A percentile compares a stretch with the other conserved stretches of the same genome.
These are phyloP conservation scores for Zopfochytrium polystomum DNA, from an alignment of 371 early-diverging fungal species.

Conservation along the genomic window DNA sequence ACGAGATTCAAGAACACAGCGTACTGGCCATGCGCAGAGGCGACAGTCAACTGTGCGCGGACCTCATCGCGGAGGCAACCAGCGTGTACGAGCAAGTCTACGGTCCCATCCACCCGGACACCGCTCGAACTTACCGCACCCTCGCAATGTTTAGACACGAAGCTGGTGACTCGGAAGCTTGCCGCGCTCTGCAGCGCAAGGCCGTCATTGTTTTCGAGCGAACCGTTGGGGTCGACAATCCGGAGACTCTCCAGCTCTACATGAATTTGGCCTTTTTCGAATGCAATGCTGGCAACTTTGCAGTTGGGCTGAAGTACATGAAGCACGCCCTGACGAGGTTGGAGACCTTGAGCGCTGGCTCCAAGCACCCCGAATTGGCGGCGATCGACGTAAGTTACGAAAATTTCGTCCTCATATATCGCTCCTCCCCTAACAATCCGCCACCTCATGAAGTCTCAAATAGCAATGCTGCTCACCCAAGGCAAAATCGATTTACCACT, in stretches of 20 bases:
- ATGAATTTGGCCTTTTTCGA: slow-evolving; percentile 83
- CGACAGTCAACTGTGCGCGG: slow-evolving; percentile 55
- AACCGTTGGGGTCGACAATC: slow-evolving; percentile 79
- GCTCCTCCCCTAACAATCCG: slow-evolving; percentile 1
- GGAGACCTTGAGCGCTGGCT: slow-evolving; percentile 69
- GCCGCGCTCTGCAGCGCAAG: slow-evolving; percentile 77
- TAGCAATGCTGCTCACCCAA: slow-evolving; percentile 78
- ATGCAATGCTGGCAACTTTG: slow-evolving; percentile 70
- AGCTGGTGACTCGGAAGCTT: slow-evolving; percentile 68
- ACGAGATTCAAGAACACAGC: slow-evolving; percentile 86
- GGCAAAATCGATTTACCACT: slow-evolving; percentile 62
- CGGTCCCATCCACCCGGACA: slow-evolving; percentile 86
- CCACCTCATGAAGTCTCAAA: slow-evolving; percentile 59
- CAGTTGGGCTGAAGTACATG: slow-evolving; percentile 74
- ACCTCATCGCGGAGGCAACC: slow-evolving; percentile 77
- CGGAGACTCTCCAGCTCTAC: slow-evolving; percentile 87
- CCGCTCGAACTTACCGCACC: slow-evolving; percentile 79
- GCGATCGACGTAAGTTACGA: slow-evolving; percentile 67
- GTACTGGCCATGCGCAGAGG: slow-evolving; percentile 75
- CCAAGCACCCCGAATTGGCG: slow-evolving; percentile 79
- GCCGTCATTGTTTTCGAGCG: slow-evolving; percentile 84
- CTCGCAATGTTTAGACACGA: slow-evolving; percentile 85
- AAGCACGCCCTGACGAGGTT: slow-evolving; percentile 78
- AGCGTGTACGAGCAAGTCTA: slow-evolving; percentile 87
- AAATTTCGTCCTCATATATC: slow-evolving; percentile 11